These are phyloP conservation scores for Leccinellum rugosiceps DNA, from an alignment of 768 basidiomycete species.

Conservation along the genomic window DNA sequence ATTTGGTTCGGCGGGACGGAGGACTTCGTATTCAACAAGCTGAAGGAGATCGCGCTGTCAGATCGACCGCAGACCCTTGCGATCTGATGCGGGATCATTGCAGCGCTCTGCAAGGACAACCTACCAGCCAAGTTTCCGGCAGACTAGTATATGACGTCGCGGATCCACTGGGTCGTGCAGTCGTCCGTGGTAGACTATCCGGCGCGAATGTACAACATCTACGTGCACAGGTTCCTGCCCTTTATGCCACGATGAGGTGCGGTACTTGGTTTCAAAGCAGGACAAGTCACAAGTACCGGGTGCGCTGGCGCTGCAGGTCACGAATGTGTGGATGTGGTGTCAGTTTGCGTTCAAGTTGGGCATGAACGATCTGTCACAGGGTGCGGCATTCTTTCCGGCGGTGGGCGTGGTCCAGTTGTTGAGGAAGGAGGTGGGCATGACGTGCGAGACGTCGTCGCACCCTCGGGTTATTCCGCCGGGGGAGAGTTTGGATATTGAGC, in stretches of 20 bases:
- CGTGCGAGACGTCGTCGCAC: too few species aligned
- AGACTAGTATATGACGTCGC: conserved; percentile 94
- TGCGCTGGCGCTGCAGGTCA: conserved; percentile 90
- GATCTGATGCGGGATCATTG: conserved; percentile 89
- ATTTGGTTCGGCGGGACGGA: too few species aligned
- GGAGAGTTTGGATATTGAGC: too few species aligned
- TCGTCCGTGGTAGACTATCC: conserved; percentile 95
- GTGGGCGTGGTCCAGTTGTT: conserved; percentile 95
- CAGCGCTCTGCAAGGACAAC: conserved; percentile 85
- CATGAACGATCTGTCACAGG: too few species aligned
- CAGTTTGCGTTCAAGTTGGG: conserved; percentile 88
- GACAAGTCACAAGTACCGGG: conserved; percentile 89
- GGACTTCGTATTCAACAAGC: conserved; percentile 55
- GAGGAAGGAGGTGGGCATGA: conserved; percentile 94
- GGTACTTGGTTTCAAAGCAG: conserved; percentile 85
- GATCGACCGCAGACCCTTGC: conserved; percentile 89
- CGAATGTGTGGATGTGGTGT: too few species aligned
- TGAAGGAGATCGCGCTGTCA: conserved; percentile 90
- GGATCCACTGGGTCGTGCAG: conserved; percentile 99
- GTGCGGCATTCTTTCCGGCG: conserved; percentile 95
- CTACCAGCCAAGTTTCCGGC: conserved; percentile 75
- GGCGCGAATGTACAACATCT: conserved; percentile 72
- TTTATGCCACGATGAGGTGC: conserved; percentile 95
- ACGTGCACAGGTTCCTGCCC: too few species aligned
- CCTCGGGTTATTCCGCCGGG: too few species aligned